Percentiles rank a stretch among this genome's conserved stretches.
Conservation (phyloP, 2,329 filamentous ascomycete genomes). For the Cladosporium sp. region DNA sequence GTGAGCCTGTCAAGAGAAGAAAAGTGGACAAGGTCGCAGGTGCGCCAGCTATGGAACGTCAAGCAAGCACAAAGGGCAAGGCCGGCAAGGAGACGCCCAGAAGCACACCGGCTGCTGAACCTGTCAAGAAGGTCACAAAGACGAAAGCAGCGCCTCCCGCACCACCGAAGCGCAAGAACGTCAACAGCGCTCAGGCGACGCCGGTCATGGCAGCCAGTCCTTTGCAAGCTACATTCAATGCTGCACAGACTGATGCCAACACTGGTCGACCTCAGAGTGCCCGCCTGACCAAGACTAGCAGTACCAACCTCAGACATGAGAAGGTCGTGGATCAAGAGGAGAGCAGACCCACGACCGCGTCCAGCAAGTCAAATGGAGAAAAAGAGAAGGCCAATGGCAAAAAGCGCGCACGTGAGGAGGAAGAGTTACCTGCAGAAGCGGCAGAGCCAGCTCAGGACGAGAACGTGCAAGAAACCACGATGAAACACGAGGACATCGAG, state of each 20-base stretch:
- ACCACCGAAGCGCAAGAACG: conserved; percentile 75
- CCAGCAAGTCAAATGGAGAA: neutral
- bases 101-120: conserved; percentile 64
- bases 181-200: conserved; percentile 30
- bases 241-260: conserved; percentile 70
- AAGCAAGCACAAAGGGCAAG: conserved; percentile 51
- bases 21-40: conserved; percentile 66
- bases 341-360: conserved; percentile 29
- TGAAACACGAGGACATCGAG: conserved; percentile 28
- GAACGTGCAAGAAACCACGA: conserved; percentile 12
- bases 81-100: conserved; percentile 56
- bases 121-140: conserved; percentile 66
- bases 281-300: conserved; percentile 71
- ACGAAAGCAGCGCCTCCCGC: conserved; percentile 56
- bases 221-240: conserved; percentile 49
- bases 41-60: conserved; percentile 58
- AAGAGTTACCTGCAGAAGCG: conserved; percentile 14
- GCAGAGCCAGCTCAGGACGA: conserved; percentile 14
- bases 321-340: conserved; percentile 38
- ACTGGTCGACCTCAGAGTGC: conserved; percentile 61
- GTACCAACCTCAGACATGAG: conserved; percentile 38
- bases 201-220: conserved; percentile 45
- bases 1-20: conserved; percentile 64
- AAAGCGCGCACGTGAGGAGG: conserved; percentile 14
- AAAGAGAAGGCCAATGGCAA: conserved; percentile 21